These are phyloP conservation scores for Colletotrichum nymphaeae DNA, from an alignment of 2,329 filamentous ascomycete genomes.

Conservation along the genomic window DNA sequence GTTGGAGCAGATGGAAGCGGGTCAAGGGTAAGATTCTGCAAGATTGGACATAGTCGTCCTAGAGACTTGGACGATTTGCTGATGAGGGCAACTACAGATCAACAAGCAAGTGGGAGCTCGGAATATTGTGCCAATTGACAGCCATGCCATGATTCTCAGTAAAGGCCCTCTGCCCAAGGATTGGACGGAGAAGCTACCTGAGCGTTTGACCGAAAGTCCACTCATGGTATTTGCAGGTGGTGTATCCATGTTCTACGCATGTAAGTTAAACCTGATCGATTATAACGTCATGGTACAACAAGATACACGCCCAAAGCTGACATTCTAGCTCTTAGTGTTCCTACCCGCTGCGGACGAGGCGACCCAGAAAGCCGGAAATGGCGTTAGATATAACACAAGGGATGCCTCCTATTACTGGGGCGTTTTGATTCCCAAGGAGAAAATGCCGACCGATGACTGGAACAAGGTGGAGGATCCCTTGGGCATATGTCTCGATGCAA, in stretches of 20 bases:
- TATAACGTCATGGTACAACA: neutral
- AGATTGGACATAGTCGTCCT: neutral
- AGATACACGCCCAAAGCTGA: neutral
- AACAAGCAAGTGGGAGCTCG: constrained; percentile 6
- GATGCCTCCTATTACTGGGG: constrained; percentile 15
- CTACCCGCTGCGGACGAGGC: neutral
- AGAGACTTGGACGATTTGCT: neutral
- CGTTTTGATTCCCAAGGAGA: neutral
- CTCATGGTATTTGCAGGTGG: neutral
- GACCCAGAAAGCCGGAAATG: neutral
- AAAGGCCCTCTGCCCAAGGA: neutral
- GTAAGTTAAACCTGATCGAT: neutral
- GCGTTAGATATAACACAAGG: neutral
- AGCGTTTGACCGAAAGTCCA: neutral
- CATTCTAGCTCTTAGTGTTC: neutral
- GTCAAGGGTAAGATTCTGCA: neutral
- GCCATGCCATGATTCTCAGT: neutral
- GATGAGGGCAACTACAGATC: neutral
- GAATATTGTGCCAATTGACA: constrained; percentile 2
- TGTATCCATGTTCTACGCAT: constrained; percentile 1
- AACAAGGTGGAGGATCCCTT: neutral
- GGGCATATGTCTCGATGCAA: neutral
- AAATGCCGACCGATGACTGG: neutral
- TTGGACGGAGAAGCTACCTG: neutral
- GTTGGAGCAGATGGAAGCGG: constrained; percentile 12